phyloP scores from a whole-genome alignment of 345 rosid species.

The Luvunga scandens region DNA sequence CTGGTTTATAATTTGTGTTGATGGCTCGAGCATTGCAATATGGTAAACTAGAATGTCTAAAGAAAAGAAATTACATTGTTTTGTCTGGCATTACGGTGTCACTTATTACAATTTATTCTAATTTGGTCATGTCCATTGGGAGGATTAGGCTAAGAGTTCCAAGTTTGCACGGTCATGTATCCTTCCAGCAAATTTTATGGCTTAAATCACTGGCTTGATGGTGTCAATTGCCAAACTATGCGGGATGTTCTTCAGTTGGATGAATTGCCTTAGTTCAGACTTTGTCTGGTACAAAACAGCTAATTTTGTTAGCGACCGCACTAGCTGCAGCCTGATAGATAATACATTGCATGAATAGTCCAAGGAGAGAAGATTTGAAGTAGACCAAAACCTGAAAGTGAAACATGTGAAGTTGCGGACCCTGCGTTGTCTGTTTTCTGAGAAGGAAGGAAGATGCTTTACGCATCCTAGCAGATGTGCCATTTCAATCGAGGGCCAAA shows the following conservation, averaged over 20 bases:
- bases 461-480: neutral
- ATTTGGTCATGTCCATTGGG: neutral
- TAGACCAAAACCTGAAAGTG: neutral
- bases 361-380: neutral
- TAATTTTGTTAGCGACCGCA: neutral
- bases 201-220: neutral
- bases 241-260: neutral
- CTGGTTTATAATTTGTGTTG: neutral
- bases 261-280: neutral
- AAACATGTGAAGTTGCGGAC: neutral
- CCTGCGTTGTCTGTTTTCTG: constrained; percentile 5
- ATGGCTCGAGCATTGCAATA: neutral
- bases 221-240: neutral
- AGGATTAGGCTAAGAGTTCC: neutral
- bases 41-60: neutral
- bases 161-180: neutral
- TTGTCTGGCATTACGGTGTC: neutral
- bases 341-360: neutral
- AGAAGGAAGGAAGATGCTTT: constrained; percentile 1
- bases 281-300: neutral
- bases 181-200: neutral
- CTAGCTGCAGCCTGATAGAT: neutral
- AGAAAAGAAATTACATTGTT: neutral
- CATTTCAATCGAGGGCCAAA: neutral
- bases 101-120: neutral